Percentiles rank a stretch among this genome's conserved stretches.
phyloP scores from a whole-genome alignment of 345 rosid genomes.

The Eucalyptus polybractea region DNA sequence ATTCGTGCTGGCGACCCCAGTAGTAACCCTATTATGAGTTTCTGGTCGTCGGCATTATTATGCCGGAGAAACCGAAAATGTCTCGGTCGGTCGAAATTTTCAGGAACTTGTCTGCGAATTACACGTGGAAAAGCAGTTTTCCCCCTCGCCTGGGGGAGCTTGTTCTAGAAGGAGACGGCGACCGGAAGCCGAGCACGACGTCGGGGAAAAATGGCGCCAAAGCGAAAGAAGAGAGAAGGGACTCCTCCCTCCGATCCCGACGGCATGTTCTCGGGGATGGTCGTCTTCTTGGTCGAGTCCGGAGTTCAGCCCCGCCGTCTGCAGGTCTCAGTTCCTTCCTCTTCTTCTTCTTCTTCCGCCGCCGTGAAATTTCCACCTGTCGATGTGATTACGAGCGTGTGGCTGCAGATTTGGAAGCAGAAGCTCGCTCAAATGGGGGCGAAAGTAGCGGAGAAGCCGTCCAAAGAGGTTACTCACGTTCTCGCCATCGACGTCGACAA shows the following conservation, averaged over 20 bases:
- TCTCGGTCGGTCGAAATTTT: neutral
- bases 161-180: neutral
- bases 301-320: conserved; percentile 78
- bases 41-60: neutral
- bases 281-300: conserved; percentile 40
- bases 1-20: neutral
- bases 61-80: neutral
- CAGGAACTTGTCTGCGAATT: neutral
- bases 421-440: conserved; percentile 88
- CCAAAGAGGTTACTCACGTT: conserved; percentile 50
- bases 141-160: neutral
- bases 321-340: conserved; percentile 29
- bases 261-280: conserved; percentile 72
- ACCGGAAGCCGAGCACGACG: neutral
- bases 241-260: conserved; percentile 33
- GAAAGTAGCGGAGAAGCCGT: conserved; percentile 27
- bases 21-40: neutral
- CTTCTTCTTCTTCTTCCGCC: neutral
- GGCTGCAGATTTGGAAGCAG: conserved; percentile 72
- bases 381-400: neutral
- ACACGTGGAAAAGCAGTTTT: neutral
- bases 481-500: conserved; percentile 36
- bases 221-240: conserved; percentile 21
- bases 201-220: conserved; percentile 57
- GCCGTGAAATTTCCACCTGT: neutral